Conservation (phyloP, 306 rosid genomes). For the Gynostemma pentaphyllum region DNA sequence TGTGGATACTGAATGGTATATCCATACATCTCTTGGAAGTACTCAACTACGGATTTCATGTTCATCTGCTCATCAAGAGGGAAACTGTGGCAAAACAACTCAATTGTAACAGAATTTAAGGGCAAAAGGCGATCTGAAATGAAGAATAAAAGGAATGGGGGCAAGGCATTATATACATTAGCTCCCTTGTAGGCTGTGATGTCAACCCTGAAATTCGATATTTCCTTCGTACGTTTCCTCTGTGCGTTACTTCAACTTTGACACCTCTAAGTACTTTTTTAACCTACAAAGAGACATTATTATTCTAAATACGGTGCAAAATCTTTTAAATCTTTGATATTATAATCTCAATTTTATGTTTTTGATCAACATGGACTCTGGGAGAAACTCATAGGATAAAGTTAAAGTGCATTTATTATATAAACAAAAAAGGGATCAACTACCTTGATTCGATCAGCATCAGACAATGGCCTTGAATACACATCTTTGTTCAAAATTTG, state of each 20-base stretch:
- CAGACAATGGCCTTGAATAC: conserved; percentile 57
- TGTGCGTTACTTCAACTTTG: conserved; percentile 88
- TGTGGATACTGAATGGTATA: conserved; percentile 71
- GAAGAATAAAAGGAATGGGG: neutral
- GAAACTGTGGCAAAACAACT: conserved; percentile 35
- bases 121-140: neutral
- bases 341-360: neutral
- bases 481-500: conserved; percentile 77
- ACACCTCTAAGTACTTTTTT: conserved; percentile 89
- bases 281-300: conserved; percentile 28
- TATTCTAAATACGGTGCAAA: neutral
- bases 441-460: conserved; percentile 88
- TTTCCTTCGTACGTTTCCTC: conserved; percentile 85
- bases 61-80: conserved; percentile 94
- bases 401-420: too few relatives aligned
- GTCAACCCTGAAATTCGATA: conserved; percentile 89
- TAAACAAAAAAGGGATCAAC: too few relatives aligned
- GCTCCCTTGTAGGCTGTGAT: conserved; percentile 76
- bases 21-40: conserved; percentile 68
- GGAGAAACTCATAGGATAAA: too few relatives aligned
- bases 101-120: neutral
- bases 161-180: conserved; percentile 45
- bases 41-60: conserved; percentile 82
- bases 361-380: too few relatives aligned
- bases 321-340: neutral